These are phyloP conservation scores for Berberis vulgaris DNA, from an alignment of 164 flowering plant genomes.

Conservation along the genomic window DNA sequence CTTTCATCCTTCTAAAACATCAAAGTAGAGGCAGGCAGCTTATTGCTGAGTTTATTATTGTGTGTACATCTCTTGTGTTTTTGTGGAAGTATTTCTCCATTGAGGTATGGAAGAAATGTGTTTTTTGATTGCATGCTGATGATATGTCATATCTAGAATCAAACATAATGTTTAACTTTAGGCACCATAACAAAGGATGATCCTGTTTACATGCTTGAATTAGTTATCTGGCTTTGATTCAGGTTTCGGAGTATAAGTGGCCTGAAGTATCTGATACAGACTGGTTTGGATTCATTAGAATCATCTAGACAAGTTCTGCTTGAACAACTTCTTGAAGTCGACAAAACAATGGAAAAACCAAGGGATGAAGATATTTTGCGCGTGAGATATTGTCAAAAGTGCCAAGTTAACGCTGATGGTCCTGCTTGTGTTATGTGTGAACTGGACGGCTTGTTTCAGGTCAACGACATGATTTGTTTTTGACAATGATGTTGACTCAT, in stretches of 20 bases:
- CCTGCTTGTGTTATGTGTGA: slow-evolving; percentile 73
- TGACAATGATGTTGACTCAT: neutral
- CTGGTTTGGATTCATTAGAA: slow-evolving; percentile 64
- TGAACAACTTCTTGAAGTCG: slow-evolving; percentile 63
- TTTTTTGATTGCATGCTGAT: too few relatives aligned
- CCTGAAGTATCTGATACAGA: slow-evolving; percentile 65
- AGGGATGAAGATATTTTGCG: slow-evolving; percentile 69
- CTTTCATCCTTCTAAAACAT: too few relatives aligned
- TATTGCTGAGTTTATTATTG: too few relatives aligned
- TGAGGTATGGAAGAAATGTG: too few relatives aligned
- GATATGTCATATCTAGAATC: too few relatives aligned
- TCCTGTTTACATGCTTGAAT: neutral
- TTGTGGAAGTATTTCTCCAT: too few relatives aligned
- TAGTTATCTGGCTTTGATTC: slow-evolving; percentile 13
- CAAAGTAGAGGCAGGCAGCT: too few relatives aligned
- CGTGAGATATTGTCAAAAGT: slow-evolving; percentile 62
- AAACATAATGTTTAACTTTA: too few relatives aligned
- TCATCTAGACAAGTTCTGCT: slow-evolving; percentile 53
- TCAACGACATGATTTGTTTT: slow-evolving; percentile 15
- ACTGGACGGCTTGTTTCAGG: slow-evolving; percentile 79
- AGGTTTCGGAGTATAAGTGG: slow-evolving; percentile 64
- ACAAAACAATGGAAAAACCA: slow-evolving; percentile 81
- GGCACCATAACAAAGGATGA: too few relatives aligned
- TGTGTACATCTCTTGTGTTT: too few relatives aligned
- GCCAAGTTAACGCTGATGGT: slow-evolving; percentile 57